Evolutionary conservation across 768 basidiomycete species (phyloP).

Genomic region (Termitomyces sp.): DNA sequence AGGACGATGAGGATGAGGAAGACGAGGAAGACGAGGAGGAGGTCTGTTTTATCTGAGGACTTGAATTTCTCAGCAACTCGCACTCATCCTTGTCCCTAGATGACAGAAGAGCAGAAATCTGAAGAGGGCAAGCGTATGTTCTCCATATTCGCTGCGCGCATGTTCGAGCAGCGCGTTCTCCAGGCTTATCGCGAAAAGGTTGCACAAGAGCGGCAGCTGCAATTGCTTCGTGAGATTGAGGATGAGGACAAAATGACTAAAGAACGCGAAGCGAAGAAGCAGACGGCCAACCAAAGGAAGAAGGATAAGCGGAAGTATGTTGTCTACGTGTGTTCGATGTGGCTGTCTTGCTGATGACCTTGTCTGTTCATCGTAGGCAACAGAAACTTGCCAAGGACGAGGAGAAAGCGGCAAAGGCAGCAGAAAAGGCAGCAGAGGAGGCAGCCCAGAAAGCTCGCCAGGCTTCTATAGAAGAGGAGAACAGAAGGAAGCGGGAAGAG

Average conservation of each 20-base stretch:
- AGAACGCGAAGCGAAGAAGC: constrained; percentile 90
- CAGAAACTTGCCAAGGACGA: constrained; percentile 94
- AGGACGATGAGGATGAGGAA: constrained; percentile 60
- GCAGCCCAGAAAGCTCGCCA: constrained; percentile 73
- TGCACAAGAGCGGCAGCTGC: constrained; percentile 91
- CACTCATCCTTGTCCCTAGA: constrained; percentile 35
- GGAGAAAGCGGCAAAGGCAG: constrained; percentile 77
- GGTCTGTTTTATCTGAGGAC: constrained; percentile 22
- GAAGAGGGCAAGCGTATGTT: constrained; percentile 99
- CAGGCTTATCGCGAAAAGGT: constrained; percentile 96
- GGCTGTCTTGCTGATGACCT: neutral
- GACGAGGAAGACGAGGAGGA: constrained; percentile 59
- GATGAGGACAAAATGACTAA: constrained; percentile 86
- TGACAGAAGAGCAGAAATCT: constrained; percentile 98
- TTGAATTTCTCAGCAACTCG: constrained; percentile 8
- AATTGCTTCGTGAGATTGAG: constrained; percentile 90
- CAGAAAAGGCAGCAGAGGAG: constrained; percentile 84
- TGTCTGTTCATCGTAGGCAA: constrained; percentile 43
- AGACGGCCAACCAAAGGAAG: constrained; percentile 97
- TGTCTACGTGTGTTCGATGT: constrained; percentile 4
- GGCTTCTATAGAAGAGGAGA: constrained; percentile 73
- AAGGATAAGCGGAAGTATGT: constrained; percentile 88
- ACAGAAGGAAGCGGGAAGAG: constrained; percentile 79
- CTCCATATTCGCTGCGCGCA: constrained; percentile 97
- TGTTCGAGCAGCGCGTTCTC: constrained; percentile 98